phyloP scores from a whole-genome alignment of 2,329 filamentous ascomycete genomes.

The Coniella vitis region DNA sequence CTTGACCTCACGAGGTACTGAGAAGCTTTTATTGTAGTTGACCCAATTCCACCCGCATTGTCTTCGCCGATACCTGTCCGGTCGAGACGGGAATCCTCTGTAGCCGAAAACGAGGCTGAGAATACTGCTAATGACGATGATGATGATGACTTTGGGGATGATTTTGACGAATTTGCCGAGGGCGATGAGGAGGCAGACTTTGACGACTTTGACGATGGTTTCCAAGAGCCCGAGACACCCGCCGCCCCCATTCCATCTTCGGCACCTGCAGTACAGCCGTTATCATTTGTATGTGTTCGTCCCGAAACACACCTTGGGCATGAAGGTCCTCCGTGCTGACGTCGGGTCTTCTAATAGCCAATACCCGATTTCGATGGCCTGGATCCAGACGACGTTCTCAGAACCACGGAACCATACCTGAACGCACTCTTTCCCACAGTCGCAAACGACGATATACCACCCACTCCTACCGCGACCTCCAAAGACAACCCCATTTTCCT shows the following conservation, averaged over 20 bases:
- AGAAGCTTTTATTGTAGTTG: constrained; percentile 30
- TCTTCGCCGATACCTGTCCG: constrained; percentile 23
- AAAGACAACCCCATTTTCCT: constrained; percentile 64
- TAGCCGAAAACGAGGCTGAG: constrained; percentile 13
- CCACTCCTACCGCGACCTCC: constrained; percentile 42
- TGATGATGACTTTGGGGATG: constrained; percentile 45
- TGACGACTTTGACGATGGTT: constrained; percentile 67
- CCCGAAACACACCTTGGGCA: background rate
- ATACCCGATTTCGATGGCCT: constrained; percentile 62
- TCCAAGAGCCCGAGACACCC: constrained; percentile 52
- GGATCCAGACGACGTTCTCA: constrained; percentile 51
- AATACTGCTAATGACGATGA: constrained; percentile 16
- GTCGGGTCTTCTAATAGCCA: constrained; percentile 37
- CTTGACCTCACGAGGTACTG: constrained; percentile 19
- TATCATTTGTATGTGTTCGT: constrained; percentile 23
- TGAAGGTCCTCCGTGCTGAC: background rate
- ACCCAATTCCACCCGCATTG: constrained; percentile 29
- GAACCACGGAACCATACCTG: constrained; percentile 59
- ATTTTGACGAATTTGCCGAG: constrained; percentile 58
- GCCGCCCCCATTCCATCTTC: constrained; percentile 30
- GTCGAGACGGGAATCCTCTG: constrained; percentile 27
- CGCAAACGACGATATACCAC: constrained; percentile 42
- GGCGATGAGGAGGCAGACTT: constrained; percentile 50
- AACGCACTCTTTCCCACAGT: constrained; percentile 56
- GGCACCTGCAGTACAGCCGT: constrained; percentile 20